Conservation (phyloP, 768 basidiomycete genomes). For the Amanita fuliginea region DNA sequence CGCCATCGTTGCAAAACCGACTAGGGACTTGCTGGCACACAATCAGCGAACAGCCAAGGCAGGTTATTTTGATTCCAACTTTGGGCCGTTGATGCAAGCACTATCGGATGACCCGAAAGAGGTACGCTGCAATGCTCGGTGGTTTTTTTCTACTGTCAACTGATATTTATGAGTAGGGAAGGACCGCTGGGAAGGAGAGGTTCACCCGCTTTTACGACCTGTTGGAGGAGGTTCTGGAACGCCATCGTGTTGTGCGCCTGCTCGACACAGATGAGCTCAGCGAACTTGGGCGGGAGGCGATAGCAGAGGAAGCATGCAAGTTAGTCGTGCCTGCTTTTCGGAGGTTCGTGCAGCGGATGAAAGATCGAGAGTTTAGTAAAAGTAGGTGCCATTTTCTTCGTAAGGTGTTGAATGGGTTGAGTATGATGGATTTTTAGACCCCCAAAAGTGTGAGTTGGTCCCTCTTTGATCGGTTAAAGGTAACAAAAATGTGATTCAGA, state of each 20-base stretch:
- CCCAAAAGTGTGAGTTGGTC: conserved; percentile 53
- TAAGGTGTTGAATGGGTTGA: conserved; percentile 1
- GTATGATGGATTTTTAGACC: conserved; percentile 29
- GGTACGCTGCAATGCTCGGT: conserved; percentile 15
- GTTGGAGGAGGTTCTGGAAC: conserved; percentile 68
- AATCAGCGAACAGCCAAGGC: conserved; percentile 76
- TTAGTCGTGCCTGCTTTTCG: conserved; percentile 67
- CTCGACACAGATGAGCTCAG: conserved; percentile 48
- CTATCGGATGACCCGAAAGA: conserved; percentile 54
- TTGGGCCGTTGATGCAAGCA: conserved; percentile 64
- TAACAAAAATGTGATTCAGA: conserved; percentile 29
- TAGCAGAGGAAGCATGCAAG: conserved; percentile 68
- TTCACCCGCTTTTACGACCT: conserved; percentile 75
- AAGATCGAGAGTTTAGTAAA: conserved; percentile 78
- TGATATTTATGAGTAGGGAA: conserved; percentile 19
- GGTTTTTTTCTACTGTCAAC: too few species aligned
- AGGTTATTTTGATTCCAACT: conserved; percentile 76
- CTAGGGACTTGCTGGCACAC: conserved; percentile 52
- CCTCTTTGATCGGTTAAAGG: not conserved
- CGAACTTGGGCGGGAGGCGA: conserved; percentile 38
- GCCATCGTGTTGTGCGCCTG: conserved; percentile 59
- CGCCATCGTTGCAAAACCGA: conserved; percentile 46
- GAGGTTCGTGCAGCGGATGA: conserved; percentile 63
- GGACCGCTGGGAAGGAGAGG: conserved; percentile 67
- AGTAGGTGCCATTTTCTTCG: conserved; percentile 32